These are phyloP conservation scores for Sclerotinia minor DNA, from an alignment of 2,329 filamentous ascomycete genomes.

Conservation along the genomic window DNA sequence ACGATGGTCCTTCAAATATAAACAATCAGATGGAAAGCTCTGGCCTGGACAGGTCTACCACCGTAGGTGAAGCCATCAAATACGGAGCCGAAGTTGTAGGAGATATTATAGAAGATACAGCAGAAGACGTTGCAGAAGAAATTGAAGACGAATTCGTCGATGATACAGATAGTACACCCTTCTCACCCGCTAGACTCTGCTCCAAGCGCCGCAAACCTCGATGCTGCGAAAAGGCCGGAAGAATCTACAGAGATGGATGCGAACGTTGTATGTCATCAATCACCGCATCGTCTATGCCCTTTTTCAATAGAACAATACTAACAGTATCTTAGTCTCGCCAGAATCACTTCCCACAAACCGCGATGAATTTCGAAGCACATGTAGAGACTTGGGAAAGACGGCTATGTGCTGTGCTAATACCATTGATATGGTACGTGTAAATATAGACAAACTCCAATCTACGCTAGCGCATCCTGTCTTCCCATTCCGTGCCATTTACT, in stretches of 20 bases:
- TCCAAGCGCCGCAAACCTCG: not conserved
- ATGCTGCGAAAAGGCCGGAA: constrained; percentile 5
- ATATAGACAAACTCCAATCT: not conserved
- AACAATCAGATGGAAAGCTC: not conserved
- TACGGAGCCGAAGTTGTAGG: not conserved
- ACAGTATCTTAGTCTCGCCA: not conserved
- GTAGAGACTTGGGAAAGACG: not conserved
- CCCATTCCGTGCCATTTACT: not conserved
- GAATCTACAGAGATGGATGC: constrained; percentile 1
- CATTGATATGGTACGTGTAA: constrained; percentile 6
- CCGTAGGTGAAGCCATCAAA: not conserved
- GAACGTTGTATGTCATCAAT: not conserved
- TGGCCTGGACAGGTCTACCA: not conserved
- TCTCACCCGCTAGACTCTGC: not conserved
- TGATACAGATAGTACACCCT: not conserved
- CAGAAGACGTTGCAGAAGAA: not conserved
- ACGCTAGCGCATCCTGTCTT: too few species aligned
- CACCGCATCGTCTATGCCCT: not conserved
- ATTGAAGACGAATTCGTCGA: not conserved
- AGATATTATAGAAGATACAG: not conserved
- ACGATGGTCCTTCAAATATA: not conserved
- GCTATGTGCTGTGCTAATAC: not conserved
- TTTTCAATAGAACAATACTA: not conserved
- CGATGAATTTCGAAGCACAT: not conserved
- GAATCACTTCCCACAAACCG: not conserved